A percentile compares a stretch with the other conserved stretches of the same genome.
Evolutionary conservation across 805 yeast genomes (phyloP).

Genomic region (Isabelozyma gotoi): DNA sequence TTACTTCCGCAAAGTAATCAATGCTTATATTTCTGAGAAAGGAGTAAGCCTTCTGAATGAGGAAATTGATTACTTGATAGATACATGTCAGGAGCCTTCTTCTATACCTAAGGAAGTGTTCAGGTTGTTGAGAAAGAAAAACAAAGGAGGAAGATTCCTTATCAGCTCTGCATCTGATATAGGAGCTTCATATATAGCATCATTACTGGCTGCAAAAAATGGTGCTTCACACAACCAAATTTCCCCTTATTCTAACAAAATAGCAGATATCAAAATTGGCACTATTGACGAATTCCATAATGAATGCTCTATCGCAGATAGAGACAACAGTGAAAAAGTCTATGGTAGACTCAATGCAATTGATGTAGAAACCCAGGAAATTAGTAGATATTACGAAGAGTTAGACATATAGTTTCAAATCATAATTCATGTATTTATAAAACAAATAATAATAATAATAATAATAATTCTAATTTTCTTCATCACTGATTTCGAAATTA

Average conservation of each 20-base stretch:
- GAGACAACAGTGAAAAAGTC: not conserved
- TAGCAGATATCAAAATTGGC: not conserved
- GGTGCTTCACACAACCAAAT: not conserved
- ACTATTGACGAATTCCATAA: not conserved
- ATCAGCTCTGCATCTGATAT: not conserved
- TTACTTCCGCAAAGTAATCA: not conserved
- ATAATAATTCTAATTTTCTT: constrained; percentile 7
- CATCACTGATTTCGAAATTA: constrained; percentile 16
- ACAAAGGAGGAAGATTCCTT: not conserved
- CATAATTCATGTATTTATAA: too few species aligned
- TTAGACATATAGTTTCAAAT: too few species aligned
- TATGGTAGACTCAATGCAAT: not conserved
- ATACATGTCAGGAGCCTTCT: not conserved
- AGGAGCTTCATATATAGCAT: not conserved
- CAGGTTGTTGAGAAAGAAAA: not conserved
- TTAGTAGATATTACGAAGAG: not conserved
- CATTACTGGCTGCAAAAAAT: not conserved
- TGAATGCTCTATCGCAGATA: not conserved
- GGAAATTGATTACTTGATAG: not conserved
- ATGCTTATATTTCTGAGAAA: not conserved
- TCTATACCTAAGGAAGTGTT: not conserved
- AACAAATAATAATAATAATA: too few species aligned
- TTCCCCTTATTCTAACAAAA: too few species aligned
- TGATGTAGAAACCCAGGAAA: not conserved
- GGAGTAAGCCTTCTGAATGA: not conserved